Base-by-base conservation (phyloP, 2,329 filamentous ascomycete genomes). In the Epichloe typhina region DNA sequence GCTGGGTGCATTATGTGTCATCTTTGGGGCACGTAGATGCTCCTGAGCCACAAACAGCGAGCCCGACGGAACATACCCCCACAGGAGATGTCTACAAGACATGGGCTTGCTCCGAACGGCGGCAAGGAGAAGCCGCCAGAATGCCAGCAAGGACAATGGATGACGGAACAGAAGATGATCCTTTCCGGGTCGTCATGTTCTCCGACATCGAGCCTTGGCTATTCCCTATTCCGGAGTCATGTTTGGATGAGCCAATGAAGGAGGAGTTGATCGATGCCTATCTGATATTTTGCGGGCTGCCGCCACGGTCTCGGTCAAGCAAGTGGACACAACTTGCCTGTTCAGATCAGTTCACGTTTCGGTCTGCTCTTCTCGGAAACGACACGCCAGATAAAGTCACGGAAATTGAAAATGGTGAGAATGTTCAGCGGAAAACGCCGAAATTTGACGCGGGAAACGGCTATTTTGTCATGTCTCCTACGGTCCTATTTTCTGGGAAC, bases 151-250 rank as follows among this genome's bases (percentile, higher is more conserved):
- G 86, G 46, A 84, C 84, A 0, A 72, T 85, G 53, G 88, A 96
- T 62, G 82, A 88, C 26, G 75, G 79, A 2, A 78, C 76, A n/a
- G 84, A 88, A 55, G 84, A 90, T 52, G 91, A 96, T 59, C 86
- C 88, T 0, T 95, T 86, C 57, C 78, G 89, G 37, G 79, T 93
- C 4, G 77, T 95, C 44, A 78, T 96, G 60, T 89, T 83, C 57
- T 78, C 81, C 0, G 93, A 97, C 62, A 71, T 96, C 19, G 69
- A 80, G 54, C 72, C 77, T 0, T 73, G 85, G 31, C 61, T 95
- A 2, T 68, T 80, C 35, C 59, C 68, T 47, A 64, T 83, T 4
- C 77, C 79, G 0, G 47, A 56, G 0, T 35, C 50, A 5, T 61
- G 61, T 23, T 57, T 72, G 52, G 50, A 61, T 50, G 53, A 33